Conservation (phyloP, 1,139 yeast genomes). For the Candida albicans region DNA sequence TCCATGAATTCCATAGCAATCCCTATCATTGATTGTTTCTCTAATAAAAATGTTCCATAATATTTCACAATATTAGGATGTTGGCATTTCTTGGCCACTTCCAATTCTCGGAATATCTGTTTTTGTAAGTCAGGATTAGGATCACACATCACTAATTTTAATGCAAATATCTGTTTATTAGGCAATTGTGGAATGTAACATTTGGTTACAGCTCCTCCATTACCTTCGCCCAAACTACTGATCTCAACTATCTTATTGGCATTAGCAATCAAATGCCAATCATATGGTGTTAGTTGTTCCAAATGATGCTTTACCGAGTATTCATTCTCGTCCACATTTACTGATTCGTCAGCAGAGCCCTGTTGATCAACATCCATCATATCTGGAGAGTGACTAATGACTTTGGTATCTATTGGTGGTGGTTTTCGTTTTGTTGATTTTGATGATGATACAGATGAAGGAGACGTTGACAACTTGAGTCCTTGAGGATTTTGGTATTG, state of each 20-base stretch:
- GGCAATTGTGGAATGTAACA: constrained; percentile 38
- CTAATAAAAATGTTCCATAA: constrained; percentile 86
- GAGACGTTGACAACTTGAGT: neutral
- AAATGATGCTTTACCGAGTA: constrained; percentile 27
- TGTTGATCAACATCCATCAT: constrained; percentile 1
- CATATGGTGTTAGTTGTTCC: constrained; percentile 67
- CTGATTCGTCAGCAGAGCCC: neutral
- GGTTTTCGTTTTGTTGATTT: constrained; percentile 34
- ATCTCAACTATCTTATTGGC: constrained; percentile 37
- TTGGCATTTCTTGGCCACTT: constrained; percentile 78
- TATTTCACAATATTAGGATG: constrained; percentile 86
- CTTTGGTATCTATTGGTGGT: constrained; percentile 37
- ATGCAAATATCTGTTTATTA: constrained; percentile 68
- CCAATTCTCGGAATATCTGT: constrained; percentile 86
- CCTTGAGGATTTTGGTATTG: neutral
- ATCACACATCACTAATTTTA: constrained; percentile 74
- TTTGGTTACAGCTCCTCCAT: constrained; percentile 86
- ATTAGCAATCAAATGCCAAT: constrained; percentile 70
- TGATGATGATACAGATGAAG: constrained; percentile 12
- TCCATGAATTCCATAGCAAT: constrained; percentile 98
- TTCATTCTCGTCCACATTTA: constrained; percentile 5
- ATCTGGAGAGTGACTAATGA: neutral
- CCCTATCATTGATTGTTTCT: constrained; percentile 67
- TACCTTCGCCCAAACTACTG: constrained; percentile 85
- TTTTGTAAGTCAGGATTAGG: constrained; percentile 81